Base-by-base conservation (phyloP, 2,329 filamentous ascomycete genomes). In the Aurifilum marmelostoma region DNA sequence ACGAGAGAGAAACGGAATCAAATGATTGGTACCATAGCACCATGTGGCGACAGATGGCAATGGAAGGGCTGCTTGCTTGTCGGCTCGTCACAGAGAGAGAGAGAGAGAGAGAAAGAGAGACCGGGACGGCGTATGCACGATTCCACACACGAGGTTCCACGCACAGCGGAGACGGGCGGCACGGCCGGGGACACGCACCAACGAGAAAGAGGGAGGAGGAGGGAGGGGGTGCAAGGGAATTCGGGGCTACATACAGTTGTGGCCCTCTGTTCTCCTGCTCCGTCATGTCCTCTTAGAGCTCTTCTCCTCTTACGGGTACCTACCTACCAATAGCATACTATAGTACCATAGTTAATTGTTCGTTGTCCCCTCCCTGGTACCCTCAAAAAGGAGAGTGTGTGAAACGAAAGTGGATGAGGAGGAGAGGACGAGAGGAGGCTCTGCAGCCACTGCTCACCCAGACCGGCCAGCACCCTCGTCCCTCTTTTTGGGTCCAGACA, bases 81-180 rank as follows among this genome's bases (percentile, higher is more conserved):
- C 52, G 18, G 52, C 24, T 56, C 52, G 52, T 18, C 52, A 29
- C 24, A 43, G 41, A 43, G n/a, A n/a, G n/a, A n/a, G n/a, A n/a
- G 39, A 41, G 41, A 47, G 41, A 47, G 41, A 43, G 41, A 47
- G 41, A 43, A 18, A 43, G 41, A 47, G 43, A 32, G 62, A n/a
- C 24, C 54, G 39, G 41, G 18, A 34, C 59, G 60, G 63, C 47
- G 43, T 16, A 66, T 67, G 65, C 68, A 68, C 47, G 59, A 70
- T 62, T 62, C 66, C 69, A 70, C 66, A 52, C 58, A 50, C 39
- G 63, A 68, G 56, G 69, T 70, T 70, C 68, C 66, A 70, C 69
- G 39, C 66, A 64, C 66, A 67, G 68, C 67, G 68, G 68, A 68
- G 68, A 70, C 62, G 66, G 66, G 62, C 68, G 68, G 68, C 65